Evolutionary conservation across 2,329 filamentous ascomycete species (phyloP).

Genomic region (Berkeleyomyces rouxiae): DNA sequence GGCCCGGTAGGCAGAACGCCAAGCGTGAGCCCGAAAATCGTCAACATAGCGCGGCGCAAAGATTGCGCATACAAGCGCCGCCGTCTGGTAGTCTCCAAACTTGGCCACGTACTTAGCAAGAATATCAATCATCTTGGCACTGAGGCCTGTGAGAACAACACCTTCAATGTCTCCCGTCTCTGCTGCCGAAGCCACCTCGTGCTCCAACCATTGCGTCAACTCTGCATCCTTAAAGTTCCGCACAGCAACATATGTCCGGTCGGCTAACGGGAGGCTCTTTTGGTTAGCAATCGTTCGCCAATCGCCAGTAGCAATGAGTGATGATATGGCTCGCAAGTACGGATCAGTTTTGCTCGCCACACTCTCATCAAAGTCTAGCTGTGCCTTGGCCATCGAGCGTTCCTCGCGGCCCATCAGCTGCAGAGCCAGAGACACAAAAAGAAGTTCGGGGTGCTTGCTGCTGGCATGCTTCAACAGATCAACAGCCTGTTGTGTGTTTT

Average conservation of each 20-base stretch:
- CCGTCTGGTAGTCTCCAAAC: constrained; percentile 64
- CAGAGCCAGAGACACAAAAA: constrained; percentile 52
- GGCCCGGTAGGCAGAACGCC: constrained; percentile 55
- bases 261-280: constrained; percentile 53
- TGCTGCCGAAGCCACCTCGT: constrained; percentile 44
- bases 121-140: constrained; percentile 54
- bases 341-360: constrained; percentile 53
- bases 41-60: constrained; percentile 61
- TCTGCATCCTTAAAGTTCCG: constrained; percentile 45
- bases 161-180: constrained; percentile 46
- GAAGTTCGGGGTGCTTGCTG: constrained; percentile 42
- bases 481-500: constrained; percentile 50
- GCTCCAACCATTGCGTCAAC: constrained; percentile 50
- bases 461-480: constrained; percentile 53
- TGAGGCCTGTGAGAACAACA: constrained; percentile 62
- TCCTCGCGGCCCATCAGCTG: constrained; percentile 41
- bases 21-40: constrained; percentile 57
- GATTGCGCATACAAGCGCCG: constrained; percentile 56
- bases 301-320: constrained; percentile 58
- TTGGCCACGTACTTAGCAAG: constrained; percentile 60
- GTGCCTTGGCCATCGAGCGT: constrained; percentile 27
- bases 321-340: constrained; percentile 64
- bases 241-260: constrained; percentile 59
- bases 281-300: constrained; percentile 62
- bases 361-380: constrained; percentile 41